phyloP scores from a whole-genome alignment of 1,139 yeast species.

The Blastobotrys apis region DNA sequence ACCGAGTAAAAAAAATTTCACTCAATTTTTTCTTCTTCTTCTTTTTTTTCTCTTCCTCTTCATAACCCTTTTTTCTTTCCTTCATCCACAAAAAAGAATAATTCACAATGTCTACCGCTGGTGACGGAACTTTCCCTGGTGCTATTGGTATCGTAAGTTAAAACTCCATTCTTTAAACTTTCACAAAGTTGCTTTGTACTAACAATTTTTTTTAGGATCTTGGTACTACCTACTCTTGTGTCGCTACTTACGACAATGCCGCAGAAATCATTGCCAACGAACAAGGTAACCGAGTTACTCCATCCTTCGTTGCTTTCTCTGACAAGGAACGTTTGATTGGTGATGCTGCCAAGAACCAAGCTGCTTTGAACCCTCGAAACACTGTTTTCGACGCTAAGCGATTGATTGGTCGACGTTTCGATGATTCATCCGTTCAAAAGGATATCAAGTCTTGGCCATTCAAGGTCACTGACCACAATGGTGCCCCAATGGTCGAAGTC shows the following conservation, averaged over 20 bases:
- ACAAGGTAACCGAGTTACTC: slow-evolving; percentile 99
- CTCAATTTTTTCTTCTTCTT: not conserved
- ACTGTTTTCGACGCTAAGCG: slow-evolving; percentile 98
- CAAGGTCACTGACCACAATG: slow-evolving; percentile 81
- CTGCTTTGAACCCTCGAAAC: slow-evolving; percentile 94
- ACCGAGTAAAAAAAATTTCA: slow-evolving; percentile 1
- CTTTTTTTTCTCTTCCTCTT: slow-evolving; percentile 11
- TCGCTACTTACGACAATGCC: slow-evolving; percentile 78
- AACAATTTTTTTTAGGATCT: slow-evolving; percentile 40
- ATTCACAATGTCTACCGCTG: slow-evolving; percentile 28
- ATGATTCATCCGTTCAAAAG: slow-evolving; percentile 86
- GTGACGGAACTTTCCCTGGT: slow-evolving; percentile 98
- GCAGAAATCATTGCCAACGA: slow-evolving; percentile 93
- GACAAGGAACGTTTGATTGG: slow-evolving; percentile 97
- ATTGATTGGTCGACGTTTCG: slow-evolving; percentile 92
- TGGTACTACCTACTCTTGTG: slow-evolving; percentile 91
- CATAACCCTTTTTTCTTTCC: slow-evolving; percentile 14
- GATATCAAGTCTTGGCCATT: slow-evolving; percentile 98
- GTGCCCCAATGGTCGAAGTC: slow-evolving; percentile 89
- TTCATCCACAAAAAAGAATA: slow-evolving; percentile 13
- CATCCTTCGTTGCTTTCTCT: slow-evolving; percentile 97
- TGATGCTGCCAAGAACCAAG: slow-evolving; percentile 99
- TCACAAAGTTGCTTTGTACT: no score
- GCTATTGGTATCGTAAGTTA: slow-evolving; percentile 80
- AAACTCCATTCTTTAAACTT: not conserved